A percentile compares a stretch with the other conserved stretches of the same genome.
Evolutionary conservation across 2,329 filamentous ascomycete species (phyloP).

Genomic region (Calycina herbarum): DNA sequence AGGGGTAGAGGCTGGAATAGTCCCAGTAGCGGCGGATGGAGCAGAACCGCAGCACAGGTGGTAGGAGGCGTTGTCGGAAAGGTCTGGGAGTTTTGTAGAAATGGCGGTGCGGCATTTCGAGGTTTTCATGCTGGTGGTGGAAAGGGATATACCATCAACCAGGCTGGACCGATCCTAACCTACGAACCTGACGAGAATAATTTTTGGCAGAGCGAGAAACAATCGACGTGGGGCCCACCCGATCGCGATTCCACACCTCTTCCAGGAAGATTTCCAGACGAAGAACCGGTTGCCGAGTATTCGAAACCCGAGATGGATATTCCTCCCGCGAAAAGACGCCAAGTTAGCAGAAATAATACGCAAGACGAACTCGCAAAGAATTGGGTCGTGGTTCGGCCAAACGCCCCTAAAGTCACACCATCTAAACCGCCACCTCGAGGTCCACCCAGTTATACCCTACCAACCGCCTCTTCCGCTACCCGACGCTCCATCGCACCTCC

Average conservation of each 20-base stretch:
- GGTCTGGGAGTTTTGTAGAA: conserved; percentile 81
- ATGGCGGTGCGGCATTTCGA: conserved; percentile 60
- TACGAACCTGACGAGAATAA: conserved; percentile 15
- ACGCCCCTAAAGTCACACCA: conserved; percentile 15
- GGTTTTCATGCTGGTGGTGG: conserved; percentile 89
- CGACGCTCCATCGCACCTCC: conserved; percentile 18
- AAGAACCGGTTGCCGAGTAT: conserved; percentile 45
- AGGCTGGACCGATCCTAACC: conserved; percentile 8
- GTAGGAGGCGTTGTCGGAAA: conserved; percentile 65
- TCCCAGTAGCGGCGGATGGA: conserved; percentile 49
- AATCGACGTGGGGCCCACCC: conserved; percentile 10
- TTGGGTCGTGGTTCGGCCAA: conserved; percentile 65
- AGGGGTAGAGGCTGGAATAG: conserved; percentile 23
- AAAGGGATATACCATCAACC: conserved; percentile 54
- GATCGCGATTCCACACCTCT: conserved; percentile 43
- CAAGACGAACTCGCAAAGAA: conserved; percentile 60
- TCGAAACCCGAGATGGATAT: conserved; percentile 42
- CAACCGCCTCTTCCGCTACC: conserved; percentile 29
- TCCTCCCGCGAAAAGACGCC: conserved; percentile 47
- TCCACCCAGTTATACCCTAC: conserved; percentile 30
- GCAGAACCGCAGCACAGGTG: conserved; percentile 49
- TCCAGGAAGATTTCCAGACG: conserved; percentile 54
- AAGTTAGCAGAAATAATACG: conserved; percentile 45
- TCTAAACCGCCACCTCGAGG: conserved; percentile 21
- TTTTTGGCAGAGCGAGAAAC: conserved; percentile 23